phyloP scores from a whole-genome alignment of 2,329 filamentous ascomycete genomes.

The Calonectria crousiana region DNA sequence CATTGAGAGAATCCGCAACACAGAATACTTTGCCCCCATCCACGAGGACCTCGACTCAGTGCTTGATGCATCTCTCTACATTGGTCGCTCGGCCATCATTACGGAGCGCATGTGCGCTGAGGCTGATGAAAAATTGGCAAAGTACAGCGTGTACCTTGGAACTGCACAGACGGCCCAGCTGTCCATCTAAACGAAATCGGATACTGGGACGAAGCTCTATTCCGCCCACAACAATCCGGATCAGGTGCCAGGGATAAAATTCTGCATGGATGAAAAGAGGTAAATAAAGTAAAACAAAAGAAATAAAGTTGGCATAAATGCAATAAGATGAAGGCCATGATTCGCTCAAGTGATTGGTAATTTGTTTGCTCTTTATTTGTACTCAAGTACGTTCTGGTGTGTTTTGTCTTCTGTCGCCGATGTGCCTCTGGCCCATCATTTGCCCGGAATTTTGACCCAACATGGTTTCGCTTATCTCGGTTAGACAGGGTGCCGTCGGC shows the following conservation, averaged over 20 bases:
- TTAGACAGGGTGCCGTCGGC: background rate
- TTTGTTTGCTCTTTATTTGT: background rate
- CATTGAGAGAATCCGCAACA: conserved; percentile 33
- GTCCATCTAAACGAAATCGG: conserved; percentile 16
- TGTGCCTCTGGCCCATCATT: background rate
- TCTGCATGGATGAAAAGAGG: background rate
- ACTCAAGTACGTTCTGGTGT: background rate
- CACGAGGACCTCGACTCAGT: conserved; percentile 35
- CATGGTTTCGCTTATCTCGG: background rate
- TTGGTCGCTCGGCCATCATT: conserved; percentile 30
- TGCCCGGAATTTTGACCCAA: background rate
- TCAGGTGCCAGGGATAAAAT: background rate
- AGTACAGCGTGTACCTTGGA: conserved; percentile 27
- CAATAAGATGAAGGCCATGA: background rate
- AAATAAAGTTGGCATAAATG: background rate
- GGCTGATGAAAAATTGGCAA: conserved; percentile 30
- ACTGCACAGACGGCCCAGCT: conserved; percentile 30
- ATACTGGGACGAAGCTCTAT: background rate
- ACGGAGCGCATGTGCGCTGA: conserved; percentile 33
- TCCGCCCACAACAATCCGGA: background rate
- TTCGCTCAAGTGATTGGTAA: background rate
- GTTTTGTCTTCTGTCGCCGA: background rate
- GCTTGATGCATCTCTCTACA: conserved; percentile 31
- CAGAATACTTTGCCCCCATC: conserved; percentile 36
- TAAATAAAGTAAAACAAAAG: background rate